Evolutionary conservation across 2,329 filamentous ascomycete species (phyloP), one percentile per base, ranked within the genome.

Genomic region (Pestalotiopsis sp.): DNA sequence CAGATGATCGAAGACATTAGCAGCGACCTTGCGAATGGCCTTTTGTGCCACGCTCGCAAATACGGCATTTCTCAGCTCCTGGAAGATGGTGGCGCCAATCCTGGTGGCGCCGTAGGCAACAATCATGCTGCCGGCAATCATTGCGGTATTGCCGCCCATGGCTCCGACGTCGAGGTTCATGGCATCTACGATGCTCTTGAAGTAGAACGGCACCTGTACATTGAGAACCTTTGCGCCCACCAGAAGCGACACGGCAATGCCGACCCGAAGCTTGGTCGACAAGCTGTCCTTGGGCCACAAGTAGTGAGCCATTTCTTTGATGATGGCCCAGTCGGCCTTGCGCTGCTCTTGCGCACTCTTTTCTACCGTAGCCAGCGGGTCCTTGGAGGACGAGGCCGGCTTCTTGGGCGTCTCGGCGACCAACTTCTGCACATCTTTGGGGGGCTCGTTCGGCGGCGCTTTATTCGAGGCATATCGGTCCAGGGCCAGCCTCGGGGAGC

Each of bases 121-220:
- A 68, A 99, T 96, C 89, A 98, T 94, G 68, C 93, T 92, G 3
- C 96, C 95, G 12, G 94, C 96, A 7, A 97, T 91, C 0, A 94
- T 94, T 66, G 91, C 93, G 36, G 94, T 95, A 0, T 94, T 97
- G 7, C 94, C 95, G n/a, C 94, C 95, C 5, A 93, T 83, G 17
- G 92, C 87, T n/a, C 89, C 88, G 78, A 97, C 91, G 80, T 99
- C 96, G 73, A 99, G 88, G 79, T 99, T 99, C 94, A 99, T 97
- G 23, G 93, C 91, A 80, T 99, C 97, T 57, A 99, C 93, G 72
- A 99, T 98, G 80, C 85, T 95, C 85, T 98, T 98, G 85, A 99
- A 99, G 85, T 98, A 99, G 79, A 99, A 99, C 0, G 96, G 96
- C 61, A 99, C 94, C 83, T 99, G 94, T 17, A 99, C 96, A 80